phyloP scores from a whole-genome alignment of 169 alveolate genomes.

The Plasmodium chabaudi region DNA sequence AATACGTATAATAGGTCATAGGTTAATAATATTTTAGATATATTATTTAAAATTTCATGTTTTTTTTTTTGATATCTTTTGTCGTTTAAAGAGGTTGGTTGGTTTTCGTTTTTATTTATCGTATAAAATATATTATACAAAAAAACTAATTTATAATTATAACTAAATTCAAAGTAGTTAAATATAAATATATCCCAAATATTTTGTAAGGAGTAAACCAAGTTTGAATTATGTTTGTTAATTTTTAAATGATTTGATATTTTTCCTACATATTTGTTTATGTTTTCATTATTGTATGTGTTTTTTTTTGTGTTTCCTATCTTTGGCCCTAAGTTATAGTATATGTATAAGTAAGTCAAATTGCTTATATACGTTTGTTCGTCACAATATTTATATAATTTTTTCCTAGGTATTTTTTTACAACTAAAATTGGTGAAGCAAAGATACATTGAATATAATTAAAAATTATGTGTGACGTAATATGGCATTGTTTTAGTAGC shows the following conservation, averaged over 20 bases:
- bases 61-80: constrained; percentile 38
- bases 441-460: constrained; percentile 24
- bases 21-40: constrained; percentile 39
- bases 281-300: constrained; percentile 18
- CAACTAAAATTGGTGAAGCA: constrained; percentile 9
- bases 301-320: constrained; percentile 5
- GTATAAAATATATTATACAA: constrained; percentile 31
- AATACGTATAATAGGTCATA: constrained; percentile 41
- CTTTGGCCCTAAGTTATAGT: constrained; percentile 34
- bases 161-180: constrained; percentile 63
- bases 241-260: constrained; percentile 50
- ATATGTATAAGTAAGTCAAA: constrained; percentile 36
- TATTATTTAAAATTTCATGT: constrained; percentile 33
- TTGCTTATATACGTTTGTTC: constrained; percentile 46
- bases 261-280: constrained; percentile 72
- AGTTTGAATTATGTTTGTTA: constrained; percentile 43
- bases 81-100: not conserved
- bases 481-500: not conserved
- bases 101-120: constrained; percentile 6
- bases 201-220: constrained; percentile 39
- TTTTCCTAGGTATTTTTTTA: constrained; percentile 25
- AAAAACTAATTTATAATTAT: constrained; percentile 49
- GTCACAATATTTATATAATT: constrained; percentile 46
- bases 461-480: not conserved
- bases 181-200: constrained; percentile 65